Evolutionary conservation across 2,329 filamentous ascomycete genomes (phyloP).

Genomic region (Ophiosphaerella narmari): DNA sequence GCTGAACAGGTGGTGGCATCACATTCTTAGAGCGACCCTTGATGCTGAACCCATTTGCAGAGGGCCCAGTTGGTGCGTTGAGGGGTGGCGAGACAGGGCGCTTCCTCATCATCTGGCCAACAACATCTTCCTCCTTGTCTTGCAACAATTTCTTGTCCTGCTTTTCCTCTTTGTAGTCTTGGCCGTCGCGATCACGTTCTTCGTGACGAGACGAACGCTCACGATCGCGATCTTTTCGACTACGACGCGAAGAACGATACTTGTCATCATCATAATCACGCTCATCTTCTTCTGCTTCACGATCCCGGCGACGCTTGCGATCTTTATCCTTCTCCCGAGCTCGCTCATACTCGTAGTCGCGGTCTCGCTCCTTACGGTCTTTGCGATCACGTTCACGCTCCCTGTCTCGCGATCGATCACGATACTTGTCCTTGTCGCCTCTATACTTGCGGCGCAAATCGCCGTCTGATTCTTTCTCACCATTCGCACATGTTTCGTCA

Average conservation of each 20-base stretch:
- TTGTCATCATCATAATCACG: conserved; percentile 46
- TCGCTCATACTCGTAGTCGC: conserved; percentile 49
- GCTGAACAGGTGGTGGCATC: conserved; percentile 39
- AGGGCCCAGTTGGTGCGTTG: conserved; percentile 43
- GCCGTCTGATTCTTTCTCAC: conserved; percentile 32
- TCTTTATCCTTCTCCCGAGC: conserved; percentile 44
- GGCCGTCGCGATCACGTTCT: conserved; percentile 37
- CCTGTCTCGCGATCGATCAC: conserved; percentile 36
- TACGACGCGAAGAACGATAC: conserved; percentile 48
- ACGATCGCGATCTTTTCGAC: conserved; percentile 50
- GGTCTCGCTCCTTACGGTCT: conserved; percentile 58
- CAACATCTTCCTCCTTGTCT: conserved; percentile 27
- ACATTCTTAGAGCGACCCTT: conserved; percentile 28
- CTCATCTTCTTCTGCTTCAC: conserved; percentile 44
- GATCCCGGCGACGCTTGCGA: conserved; percentile 58
- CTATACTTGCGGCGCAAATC: conserved; percentile 44
- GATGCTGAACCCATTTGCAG: conserved; percentile 56
- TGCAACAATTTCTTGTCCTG: background rate
- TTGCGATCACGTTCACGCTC: conserved; percentile 40
- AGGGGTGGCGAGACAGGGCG: conserved; percentile 37
- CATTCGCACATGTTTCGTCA: conserved; percentile 36
- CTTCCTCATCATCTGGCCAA: conserved; percentile 34
- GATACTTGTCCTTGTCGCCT: conserved; percentile 43
- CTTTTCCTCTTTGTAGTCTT: conserved; percentile 24
- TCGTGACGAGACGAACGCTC: conserved; percentile 23